Base-by-base conservation (phyloP, 768 basidiomycete species). In the Leccinum aurantiacum region DNA sequence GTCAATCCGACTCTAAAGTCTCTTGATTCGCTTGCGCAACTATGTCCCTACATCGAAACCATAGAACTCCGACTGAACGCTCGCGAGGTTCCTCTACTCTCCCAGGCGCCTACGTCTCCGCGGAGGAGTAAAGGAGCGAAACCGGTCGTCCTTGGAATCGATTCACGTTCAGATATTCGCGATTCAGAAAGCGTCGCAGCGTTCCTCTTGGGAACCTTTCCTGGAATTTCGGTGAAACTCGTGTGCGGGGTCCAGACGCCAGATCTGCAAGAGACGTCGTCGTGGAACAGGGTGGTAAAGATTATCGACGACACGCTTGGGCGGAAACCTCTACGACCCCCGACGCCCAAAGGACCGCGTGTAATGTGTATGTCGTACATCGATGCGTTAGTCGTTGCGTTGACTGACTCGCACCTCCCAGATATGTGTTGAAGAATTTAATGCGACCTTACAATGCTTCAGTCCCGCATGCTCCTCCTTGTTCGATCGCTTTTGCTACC, bases 281-380 rank as follows among this genome's bases (percentile, higher is more conserved):
- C 62, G n/a, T 68, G 67, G 67, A 63, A 63, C 27, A 67, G 62
- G n/a, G 67, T 69, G 1, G 53, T 62, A 7, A 60, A 63, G 48
- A 59, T 63, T 14, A 25, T 68, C 1, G 67, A 68, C 44, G 58
- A 67, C 24, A 46, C 17, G 3, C 48, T 68, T 6, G 65, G 58
- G 14, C 62, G 67, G 22, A 17, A 56, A 17, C 62, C 67, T 5
- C 63, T 53, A 24, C 31, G n/a, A 25, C 60, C 53, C 1, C 13
- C n/a, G 3, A 49, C 41, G n/a, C 57, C 48, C 48, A 49, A 49
- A 17, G 55, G 52, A 0, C 56, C 67, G 10, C 60, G 60, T 10
- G 55, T 66, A 17, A 58, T 67, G 67, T 68, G 66, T 67, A 65
- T 1, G 66, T 65, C 19, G 1, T 48, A 15, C 29, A 19, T 3